Evolutionary conservation across 1,284 basidiomycete species (phyloP).

Genomic region (Ganoderma meredithae): DNA sequence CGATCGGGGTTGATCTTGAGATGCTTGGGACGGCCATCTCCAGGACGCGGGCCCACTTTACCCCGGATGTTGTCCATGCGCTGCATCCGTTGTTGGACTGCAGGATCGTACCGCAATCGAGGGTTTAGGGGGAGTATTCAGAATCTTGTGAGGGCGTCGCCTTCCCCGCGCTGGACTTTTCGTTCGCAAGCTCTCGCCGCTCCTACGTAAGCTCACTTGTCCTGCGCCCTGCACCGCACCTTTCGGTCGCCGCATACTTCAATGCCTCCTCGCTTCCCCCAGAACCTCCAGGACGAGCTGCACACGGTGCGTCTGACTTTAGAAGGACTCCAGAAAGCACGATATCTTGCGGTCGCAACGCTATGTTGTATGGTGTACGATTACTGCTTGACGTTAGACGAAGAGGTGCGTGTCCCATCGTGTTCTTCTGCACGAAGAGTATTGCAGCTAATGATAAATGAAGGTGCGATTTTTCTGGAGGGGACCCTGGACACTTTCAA

Average conservation of each 20-base stretch:
- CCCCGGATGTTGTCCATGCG: too few species aligned
- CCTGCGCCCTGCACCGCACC: constrained; percentile 3
- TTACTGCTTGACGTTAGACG: constrained; percentile 33
- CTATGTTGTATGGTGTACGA: constrained; percentile 32
- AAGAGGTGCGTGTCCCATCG: constrained; percentile 34
- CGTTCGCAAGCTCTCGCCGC: background rate
- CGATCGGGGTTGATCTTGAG: background rate
- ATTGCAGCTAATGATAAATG: background rate
- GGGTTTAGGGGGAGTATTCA: too few species aligned
- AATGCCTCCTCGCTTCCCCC: constrained; percentile 16
- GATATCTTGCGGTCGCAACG: constrained; percentile 30
- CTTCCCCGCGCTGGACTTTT: background rate
- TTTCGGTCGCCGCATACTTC: constrained; percentile 13
- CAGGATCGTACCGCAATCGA: too few species aligned
- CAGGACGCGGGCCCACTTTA: background rate
- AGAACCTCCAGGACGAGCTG: constrained; percentile 22
- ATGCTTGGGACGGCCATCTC: background rate
- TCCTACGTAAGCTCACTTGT: background rate
- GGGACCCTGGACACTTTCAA: constrained; percentile 37
- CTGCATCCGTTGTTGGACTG: too few species aligned
- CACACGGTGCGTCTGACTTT: constrained; percentile 18
- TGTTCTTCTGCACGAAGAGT: background rate
- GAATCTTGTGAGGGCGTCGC: too few species aligned
- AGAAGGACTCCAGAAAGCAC: constrained; percentile 27
- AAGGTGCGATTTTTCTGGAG: constrained; percentile 41